Conservation (phyloP, 306 rosid species). For the Phaseolus lunatus region DNA sequence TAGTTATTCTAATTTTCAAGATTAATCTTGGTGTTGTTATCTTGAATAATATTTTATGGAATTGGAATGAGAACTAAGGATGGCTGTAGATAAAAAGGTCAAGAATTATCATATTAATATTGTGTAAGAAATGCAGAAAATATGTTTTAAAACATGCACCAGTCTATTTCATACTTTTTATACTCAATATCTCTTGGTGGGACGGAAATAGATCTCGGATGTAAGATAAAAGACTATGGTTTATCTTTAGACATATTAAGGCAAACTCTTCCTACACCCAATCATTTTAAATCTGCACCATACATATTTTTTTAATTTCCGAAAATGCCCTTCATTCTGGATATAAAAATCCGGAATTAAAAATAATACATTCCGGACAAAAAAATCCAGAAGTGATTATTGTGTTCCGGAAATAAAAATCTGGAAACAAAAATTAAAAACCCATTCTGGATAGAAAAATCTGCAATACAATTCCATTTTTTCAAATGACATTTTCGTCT, state of each 20-base stretch:
- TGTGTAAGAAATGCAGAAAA: neutral
- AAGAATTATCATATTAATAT: neutral
- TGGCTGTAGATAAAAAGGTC: neutral
- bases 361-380: too few species aligned
- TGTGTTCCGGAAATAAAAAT: too few species aligned
- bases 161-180: neutral
- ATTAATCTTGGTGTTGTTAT: neutral
- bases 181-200: neutral
- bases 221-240: neutral
- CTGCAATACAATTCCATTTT: too few species aligned
- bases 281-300: too few species aligned
- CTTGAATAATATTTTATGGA: neutral
- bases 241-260: neutral
- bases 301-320: too few species aligned
- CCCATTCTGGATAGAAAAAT: too few species aligned
- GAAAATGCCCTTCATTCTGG: too few species aligned
- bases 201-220: neutral
- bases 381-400: too few species aligned
- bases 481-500: too few species aligned
- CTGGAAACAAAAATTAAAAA: too few species aligned
- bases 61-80: neutral
- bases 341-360: too few species aligned
- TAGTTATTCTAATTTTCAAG: neutral
- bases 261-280: too few species aligned
- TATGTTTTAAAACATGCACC: constrained; percentile 5